Evolutionary conservation across 2,329 filamentous ascomycete species (phyloP), one percentile per base, ranked within the genome.

Genomic region (Neofusicoccum umdonicola): DNA sequence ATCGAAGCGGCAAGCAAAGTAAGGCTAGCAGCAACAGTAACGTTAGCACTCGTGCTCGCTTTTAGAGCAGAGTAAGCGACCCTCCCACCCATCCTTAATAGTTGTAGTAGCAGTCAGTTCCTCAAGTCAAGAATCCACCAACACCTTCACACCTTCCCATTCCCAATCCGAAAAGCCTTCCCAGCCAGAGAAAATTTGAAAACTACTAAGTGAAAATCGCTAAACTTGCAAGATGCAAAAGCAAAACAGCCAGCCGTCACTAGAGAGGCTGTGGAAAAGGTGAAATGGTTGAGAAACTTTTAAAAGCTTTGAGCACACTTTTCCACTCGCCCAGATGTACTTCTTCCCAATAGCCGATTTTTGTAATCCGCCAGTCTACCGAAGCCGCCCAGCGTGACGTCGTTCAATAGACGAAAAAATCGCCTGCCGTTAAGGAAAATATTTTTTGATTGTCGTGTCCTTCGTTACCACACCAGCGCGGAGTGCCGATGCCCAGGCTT

Each of bases 311-410:
- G 27, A 51, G 22, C 48, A 56, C 52, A 8, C 52, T 57, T 57
- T 60, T 60, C 56, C 56, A 60, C 56, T 15, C 56, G 56, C 56
- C 54, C 56, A 48, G 56, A 60, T 60, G n/a, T 62, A 41, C 35
- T 62, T 44, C 47, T 62, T 44, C 45, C 58, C 58, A 62, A 41
- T 41, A 41, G 44, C 44, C 58, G 47, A 62, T 62, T 51, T 62
- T 62, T 31, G 17, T 63, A 68, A 70, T 66, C 70, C 67, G 51
- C 62, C 62, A 61, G 69, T 77, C 73, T 77, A 76, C 68, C 64
- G 65, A 66, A 69, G 71, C 68, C 69, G 70, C 70, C 63, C 66
- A 67, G 70, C 74, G 68, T 76, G 65, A 74, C 68, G 70, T 71
- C 73, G 67, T 76, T 63, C 72, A 61, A 67, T 68, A 72, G 73